Evolutionary conservation across 1,139 yeast species (phyloP).

Genomic region (Eremothecium cymbalariae): DNA sequence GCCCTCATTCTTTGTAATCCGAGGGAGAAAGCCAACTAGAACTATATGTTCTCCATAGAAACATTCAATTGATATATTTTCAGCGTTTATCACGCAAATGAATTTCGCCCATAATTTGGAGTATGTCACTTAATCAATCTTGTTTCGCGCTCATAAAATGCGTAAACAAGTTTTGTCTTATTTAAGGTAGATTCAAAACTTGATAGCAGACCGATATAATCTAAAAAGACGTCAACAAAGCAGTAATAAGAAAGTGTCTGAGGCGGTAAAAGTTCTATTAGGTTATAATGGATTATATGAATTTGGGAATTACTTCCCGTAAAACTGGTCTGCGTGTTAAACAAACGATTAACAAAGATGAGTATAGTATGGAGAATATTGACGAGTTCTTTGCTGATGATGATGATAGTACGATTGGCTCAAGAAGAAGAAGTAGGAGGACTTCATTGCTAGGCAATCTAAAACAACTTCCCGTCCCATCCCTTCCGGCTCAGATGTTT

Average conservation of each 20-base stretch:
- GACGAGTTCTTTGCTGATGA: conserved; percentile 64
- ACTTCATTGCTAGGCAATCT: conserved; percentile 18
- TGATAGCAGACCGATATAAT: too few relatives aligned
- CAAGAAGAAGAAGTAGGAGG: conserved; percentile 17
- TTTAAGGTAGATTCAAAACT: neutral
- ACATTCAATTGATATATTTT: neutral
- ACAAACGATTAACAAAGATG: conserved; percentile 48
- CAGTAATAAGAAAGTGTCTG: too few relatives aligned
- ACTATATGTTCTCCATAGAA: neutral
- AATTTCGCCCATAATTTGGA: neutral
- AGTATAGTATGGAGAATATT: conserved; percentile 68
- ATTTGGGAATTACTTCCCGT: conserved; percentile 48
- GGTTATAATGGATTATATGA: conserved; percentile 47
- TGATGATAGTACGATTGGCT: conserved; percentile 18
- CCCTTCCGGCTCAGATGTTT: neutral
- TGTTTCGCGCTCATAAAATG: neutral
- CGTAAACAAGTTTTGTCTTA: neutral
- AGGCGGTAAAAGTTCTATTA: too few relatives aligned
- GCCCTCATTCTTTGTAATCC: conserved; percentile 39
- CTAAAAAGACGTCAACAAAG: too few relatives aligned
- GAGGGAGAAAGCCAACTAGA: conserved; percentile 32
- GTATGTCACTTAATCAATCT: conserved; percentile 1
- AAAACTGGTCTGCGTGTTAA: conserved; percentile 53
- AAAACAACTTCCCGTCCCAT: neutral
- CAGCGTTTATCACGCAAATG: neutral